Evolutionary conservation across 2,329 filamentous ascomycete genomes (phyloP).

Genomic region (Pseudocercospora vitis): DNA sequence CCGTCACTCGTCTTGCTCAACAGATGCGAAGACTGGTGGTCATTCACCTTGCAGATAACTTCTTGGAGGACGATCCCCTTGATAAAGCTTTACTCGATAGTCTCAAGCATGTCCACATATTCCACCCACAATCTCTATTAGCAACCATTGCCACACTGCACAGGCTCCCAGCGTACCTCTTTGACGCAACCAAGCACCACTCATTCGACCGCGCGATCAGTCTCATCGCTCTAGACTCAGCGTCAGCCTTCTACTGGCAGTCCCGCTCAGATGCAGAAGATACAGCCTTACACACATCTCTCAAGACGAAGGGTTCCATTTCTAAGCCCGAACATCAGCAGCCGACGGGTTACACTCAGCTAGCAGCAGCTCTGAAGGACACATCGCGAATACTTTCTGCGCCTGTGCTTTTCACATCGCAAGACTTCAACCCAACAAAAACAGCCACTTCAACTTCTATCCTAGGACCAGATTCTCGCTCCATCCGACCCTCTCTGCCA

Average conservation of each 20-base stretch:
- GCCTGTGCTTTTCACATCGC: conserved; percentile 32
- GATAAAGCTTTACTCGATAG: conserved; percentile 39
- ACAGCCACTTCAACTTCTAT: conserved; percentile 7
- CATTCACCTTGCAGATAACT: conserved; percentile 8
- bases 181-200: conserved; percentile 44
- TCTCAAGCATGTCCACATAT: conserved; percentile 59
- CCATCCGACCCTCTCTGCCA: conserved; percentile 32
- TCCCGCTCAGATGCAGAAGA: conserved; percentile 46
- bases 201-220: conserved; percentile 51
- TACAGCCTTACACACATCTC: conserved; percentile 21
- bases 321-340: conserved; percentile 4
- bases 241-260: conserved; percentile 58
- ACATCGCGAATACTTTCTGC: conserved; percentile 25
- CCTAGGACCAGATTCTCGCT: conserved; percentile 14
- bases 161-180: conserved; percentile 52
- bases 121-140: conserved; percentile 54
- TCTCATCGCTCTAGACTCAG: conserved; percentile 56
- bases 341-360: conserved; percentile 20
- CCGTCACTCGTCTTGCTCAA: conserved; percentile 48
- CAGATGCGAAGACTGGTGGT: conserved; percentile 33
- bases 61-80: neutral
- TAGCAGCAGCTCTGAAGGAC: conserved; percentile 26
- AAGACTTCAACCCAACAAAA: conserved; percentile 18
- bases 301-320: conserved; percentile 1
- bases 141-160: conserved; percentile 53